Evolutionary conservation across 2,329 filamentous ascomycete species (phyloP).

Genomic region (Arthrobotrys megalospora): DNA sequence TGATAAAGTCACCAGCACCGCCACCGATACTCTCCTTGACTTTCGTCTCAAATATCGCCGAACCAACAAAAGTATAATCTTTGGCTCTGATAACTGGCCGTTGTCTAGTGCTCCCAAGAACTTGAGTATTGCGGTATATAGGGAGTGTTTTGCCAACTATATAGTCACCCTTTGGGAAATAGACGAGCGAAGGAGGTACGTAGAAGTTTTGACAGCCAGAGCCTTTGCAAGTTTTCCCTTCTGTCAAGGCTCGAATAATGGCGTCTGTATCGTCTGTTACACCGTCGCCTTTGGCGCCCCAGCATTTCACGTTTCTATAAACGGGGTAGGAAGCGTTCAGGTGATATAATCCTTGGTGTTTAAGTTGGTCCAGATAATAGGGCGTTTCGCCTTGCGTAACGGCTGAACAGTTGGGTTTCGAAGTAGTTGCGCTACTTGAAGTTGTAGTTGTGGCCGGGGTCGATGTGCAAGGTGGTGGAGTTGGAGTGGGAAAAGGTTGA

Average conservation of each 20-base stretch:
- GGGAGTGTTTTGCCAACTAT: slow-evolving; percentile 24
- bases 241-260: slow-evolving; percentile 23
- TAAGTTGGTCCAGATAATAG: slow-evolving; percentile 28
- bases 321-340: slow-evolving; percentile 21
- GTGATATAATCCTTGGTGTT: slow-evolving; percentile 27
- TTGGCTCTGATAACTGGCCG: slow-evolving; percentile 16
- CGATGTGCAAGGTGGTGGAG: slow-evolving; percentile 9
- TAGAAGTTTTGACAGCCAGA: slow-evolving; percentile 35
- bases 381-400: slow-evolving; percentile 1
- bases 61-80: background rate
- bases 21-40: slow-evolving; percentile 6
- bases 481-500: slow-evolving; percentile 7
- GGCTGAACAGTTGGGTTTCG: slow-evolving; percentile 2
- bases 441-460: slow-evolving; percentile 7
- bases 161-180: slow-evolving; percentile 31
- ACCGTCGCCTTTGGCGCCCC: slow-evolving; percentile 39
- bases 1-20: slow-evolving; percentile 28
- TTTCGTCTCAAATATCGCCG: slow-evolving; percentile 30
- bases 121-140: slow-evolving; percentile 29
- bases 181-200: slow-evolving; percentile 33
- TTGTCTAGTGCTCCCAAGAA: background rate
- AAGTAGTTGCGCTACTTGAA: slow-evolving; percentile 4
- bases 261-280: slow-evolving; percentile 35
- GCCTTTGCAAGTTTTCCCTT: slow-evolving; percentile 15
- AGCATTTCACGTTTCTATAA: slow-evolving; percentile 45